Base-by-base conservation (phyloP, 164 flowering plant species). In the Litsea cubeba region DNA sequence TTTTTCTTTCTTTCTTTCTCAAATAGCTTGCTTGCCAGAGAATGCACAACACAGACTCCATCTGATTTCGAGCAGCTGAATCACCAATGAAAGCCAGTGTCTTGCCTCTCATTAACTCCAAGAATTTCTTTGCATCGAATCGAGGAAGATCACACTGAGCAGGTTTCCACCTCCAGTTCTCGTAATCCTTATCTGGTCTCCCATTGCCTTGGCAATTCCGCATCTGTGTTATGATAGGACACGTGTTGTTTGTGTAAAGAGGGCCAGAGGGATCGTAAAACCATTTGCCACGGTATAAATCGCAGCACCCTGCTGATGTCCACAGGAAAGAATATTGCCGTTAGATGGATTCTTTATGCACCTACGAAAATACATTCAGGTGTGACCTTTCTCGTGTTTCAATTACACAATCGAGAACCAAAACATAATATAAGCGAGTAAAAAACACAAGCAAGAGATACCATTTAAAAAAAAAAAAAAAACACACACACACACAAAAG, bases 191-290 rank as follows among this genome's bases (percentile, higher is more conserved):
- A 81, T 95, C 97, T 50, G 98, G 98, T 80, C 99, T 88, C 68
- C 99, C 99, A 83, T 95, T 91, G 24, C 96, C 96, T 71, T 91
- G 97, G 79, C 99, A 95, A 69, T 95, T 95, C 81, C 93, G 97
- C 94, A 85, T 91, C 85, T 93, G 97, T 51, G 97, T 86, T n/a
- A 95, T 30, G 66, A 90, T 78, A 68, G 99, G 99, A 78, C 99
- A 95, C 18, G 95, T 75, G 79, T 87, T 88, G 84, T 89, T 92
- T 26, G 91, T 86, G 86, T 94, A 94, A 46, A 87, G 70, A 20
- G 97, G 97, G 60, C 95, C 97, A 32, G 76, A 50, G 30, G 90
- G 72, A 80, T 94, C 98, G 69, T 84, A 80, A 65, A 88, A 73
- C 98, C 98, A 94, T 68, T 77, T 84, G 46, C 98, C 98, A 65